These are phyloP conservation scores for Xylariaceae sp. DNA, from an alignment of 2,329 filamentous ascomycete genomes.

Conservation along the genomic window DNA sequence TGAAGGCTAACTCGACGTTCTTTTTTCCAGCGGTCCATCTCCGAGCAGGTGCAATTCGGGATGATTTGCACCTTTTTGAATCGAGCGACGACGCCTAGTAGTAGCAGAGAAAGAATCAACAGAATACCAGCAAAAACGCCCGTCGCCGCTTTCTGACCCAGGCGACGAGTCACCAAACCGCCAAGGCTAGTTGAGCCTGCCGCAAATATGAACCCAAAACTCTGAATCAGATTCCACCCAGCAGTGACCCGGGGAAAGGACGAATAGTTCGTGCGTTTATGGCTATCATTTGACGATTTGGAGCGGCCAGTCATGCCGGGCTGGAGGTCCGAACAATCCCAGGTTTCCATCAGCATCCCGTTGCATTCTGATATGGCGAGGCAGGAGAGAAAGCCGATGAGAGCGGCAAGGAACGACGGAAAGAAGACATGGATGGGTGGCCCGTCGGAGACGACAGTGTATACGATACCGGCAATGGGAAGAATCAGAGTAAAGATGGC, in stretches of 20 bases:
- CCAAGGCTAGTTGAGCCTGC: slow-evolving; percentile 65
- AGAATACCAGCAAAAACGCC: slow-evolving; percentile 65
- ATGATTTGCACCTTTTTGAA: slow-evolving; percentile 67
- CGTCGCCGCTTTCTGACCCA: slow-evolving; percentile 65
- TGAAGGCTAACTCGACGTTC: slow-evolving; percentile 47
- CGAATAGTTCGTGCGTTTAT: slow-evolving; percentile 64
- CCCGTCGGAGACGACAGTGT: slow-evolving; percentile 63
- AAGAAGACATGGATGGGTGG: slow-evolving; percentile 56
- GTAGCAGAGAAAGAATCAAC: slow-evolving; percentile 58
- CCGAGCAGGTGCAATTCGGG: slow-evolving; percentile 53
- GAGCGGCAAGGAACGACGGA: slow-evolving; percentile 61
- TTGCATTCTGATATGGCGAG: slow-evolving; percentile 73
- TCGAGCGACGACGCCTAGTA: slow-evolving; percentile 59
- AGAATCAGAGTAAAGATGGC: slow-evolving; percentile 63
- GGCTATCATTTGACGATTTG: slow-evolving; percentile 38
- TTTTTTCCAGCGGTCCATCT: slow-evolving; percentile 51
- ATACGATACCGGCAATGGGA: slow-evolving; percentile 62
- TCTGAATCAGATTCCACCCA: slow-evolving; percentile 67
- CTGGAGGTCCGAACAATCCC: slow-evolving; percentile 75
- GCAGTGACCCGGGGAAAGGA: slow-evolving; percentile 70
- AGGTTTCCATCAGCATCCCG: slow-evolving; percentile 75
- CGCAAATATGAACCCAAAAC: slow-evolving; percentile 64
- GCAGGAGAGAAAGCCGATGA: slow-evolving; percentile 66
- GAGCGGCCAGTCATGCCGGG: slow-evolving; percentile 61
- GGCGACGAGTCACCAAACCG: slow-evolving; percentile 59